Percentiles rank a stretch among this genome's conserved stretches.
These are phyloP conservation scores for Podospora comata DNA, from an alignment of 495 filamentous ascomycete species.

Conservation along the genomic window DNA sequence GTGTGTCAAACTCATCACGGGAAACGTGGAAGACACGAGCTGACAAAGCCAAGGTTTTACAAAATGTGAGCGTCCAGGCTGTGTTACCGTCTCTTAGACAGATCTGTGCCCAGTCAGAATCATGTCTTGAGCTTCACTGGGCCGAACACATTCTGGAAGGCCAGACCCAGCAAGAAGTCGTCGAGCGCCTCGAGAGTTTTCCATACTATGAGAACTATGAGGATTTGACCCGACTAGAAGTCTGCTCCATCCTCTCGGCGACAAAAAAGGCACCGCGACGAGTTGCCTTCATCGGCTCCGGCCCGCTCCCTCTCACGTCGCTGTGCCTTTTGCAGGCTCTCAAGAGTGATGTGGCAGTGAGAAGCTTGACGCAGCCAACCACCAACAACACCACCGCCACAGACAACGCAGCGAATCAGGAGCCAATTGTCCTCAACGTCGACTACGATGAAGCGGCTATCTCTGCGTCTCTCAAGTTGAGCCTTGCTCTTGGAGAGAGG, in stretches of 20 bases:
- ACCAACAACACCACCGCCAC: not conserved
- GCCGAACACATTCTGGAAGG: constrained; percentile 18
- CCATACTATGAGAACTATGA: constrained; percentile 35
- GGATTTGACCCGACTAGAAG: constrained; percentile 30
- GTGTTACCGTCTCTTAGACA: constrained; percentile 26
- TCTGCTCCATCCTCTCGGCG: constrained; percentile 29
- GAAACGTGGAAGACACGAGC: not conserved
- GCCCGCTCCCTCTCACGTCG: constrained; percentile 31
- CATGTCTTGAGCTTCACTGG: constrained; percentile 31
- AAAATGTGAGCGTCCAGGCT: constrained; percentile 15
- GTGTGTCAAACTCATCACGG: constrained; percentile 12
- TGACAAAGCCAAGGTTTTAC: constrained; percentile 20
- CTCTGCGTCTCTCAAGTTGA: constrained; percentile 18
- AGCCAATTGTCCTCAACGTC: constrained; percentile 25
- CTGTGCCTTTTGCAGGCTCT: constrained; percentile 27
- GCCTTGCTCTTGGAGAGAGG: constrained; percentile 17
- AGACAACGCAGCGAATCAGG: not conserved
- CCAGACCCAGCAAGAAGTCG: constrained; percentile 12
- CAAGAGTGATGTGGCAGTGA: constrained; percentile 10
- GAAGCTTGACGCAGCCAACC: not conserved
- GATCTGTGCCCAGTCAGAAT: constrained; percentile 29
- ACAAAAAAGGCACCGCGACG: constrained; percentile 15
- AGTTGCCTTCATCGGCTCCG: constrained; percentile 35
- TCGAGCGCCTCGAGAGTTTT: constrained; percentile 23
- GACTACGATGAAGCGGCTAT: constrained; percentile 27